A percentile compares a stretch with the other conserved stretches of the same genome.
These are phyloP conservation scores for Priceomyces medius DNA, from an alignment of 805 yeast species.

Conservation along the genomic window DNA sequence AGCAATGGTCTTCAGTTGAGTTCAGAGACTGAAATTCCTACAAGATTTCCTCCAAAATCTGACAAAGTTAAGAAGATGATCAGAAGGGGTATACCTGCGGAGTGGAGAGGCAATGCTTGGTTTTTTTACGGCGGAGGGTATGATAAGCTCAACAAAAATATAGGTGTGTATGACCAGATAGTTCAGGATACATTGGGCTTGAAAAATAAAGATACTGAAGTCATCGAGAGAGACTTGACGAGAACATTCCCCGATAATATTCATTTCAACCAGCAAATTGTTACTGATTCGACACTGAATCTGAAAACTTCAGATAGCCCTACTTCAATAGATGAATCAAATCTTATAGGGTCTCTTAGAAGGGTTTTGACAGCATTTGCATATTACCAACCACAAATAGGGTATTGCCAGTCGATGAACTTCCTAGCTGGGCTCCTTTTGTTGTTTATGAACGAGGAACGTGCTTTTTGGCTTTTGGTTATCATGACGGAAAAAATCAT, in stretches of 20 bases:
- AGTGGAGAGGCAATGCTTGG: slow-evolving; percentile 98
- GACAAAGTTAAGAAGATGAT: slow-evolving; percentile 78
- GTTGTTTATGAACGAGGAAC: slow-evolving; percentile 85
- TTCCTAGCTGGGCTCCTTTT: slow-evolving; percentile 86
- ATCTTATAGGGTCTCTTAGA: slow-evolving; percentile 67
- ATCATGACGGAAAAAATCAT: slow-evolving; percentile 80
- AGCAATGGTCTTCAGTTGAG: slow-evolving; percentile 63
- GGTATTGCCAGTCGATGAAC: slow-evolving; percentile 94
- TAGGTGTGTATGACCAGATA: slow-evolving; percentile 71
- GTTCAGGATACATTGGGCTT: slow-evolving; percentile 55
- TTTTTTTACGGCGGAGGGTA: slow-evolving; percentile 88
- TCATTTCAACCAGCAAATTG: slow-evolving; percentile 56
- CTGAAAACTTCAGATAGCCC: slow-evolving; percentile 1
- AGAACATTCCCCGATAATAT: slow-evolving; percentile 94
- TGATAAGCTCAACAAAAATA: slow-evolving; percentile 64
- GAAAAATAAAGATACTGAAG: slow-evolving; percentile 77
- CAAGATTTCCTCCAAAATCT: slow-evolving; percentile 72
- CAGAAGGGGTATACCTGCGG: slow-evolving; percentile 92
- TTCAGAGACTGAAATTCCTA: slow-evolving; percentile 39
- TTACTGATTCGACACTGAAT: slow-evolving; percentile 4
- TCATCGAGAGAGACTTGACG: slow-evolving; percentile 89
- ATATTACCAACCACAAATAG: slow-evolving; percentile 81
- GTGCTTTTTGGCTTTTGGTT: slow-evolving; percentile 93
- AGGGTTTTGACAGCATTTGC: slow-evolving; percentile 84
- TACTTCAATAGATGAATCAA: slow-evolving; percentile 18